phyloP scores from a whole-genome alignment of 139 green algal species.

The Microglena sp. region DNA sequence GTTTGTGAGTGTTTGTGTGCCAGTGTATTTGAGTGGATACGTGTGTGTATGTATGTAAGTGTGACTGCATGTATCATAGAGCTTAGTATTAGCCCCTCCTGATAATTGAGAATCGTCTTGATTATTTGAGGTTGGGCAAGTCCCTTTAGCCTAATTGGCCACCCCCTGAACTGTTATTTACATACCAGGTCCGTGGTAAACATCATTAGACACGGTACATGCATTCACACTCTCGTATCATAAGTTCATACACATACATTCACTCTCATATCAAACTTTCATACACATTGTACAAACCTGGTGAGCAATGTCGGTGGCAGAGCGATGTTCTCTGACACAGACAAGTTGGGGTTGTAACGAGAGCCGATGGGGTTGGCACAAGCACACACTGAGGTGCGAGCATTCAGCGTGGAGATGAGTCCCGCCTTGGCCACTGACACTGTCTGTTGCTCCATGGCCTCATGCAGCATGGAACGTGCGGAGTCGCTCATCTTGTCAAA shows the following conservation, averaged over 20 bases:
- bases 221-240: too few species aligned
- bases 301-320: conserved; percentile 92
- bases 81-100: conserved; percentile 17
- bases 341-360: conserved; percentile 80
- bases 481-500: conserved; percentile 98
- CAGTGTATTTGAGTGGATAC: too few species aligned
- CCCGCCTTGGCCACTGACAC: conserved; percentile 96
- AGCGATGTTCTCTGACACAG: conserved; percentile 95
- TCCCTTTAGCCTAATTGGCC: too few species aligned
- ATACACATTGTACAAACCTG: too few species aligned
- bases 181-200: too few species aligned
- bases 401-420: conserved; percentile 96
- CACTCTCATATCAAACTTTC: neutral
- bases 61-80: conserved; percentile 53
- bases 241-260: too few species aligned
- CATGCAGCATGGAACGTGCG: conserved; percentile 81
- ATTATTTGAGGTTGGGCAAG: too few species aligned
- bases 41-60: too few species aligned
- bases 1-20: too few species aligned
- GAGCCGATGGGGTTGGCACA: conserved; percentile 55
- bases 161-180: too few species aligned
- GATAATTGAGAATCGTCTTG: too few species aligned
- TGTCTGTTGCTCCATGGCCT: conserved; percentile 99
- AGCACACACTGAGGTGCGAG: conserved; percentile 75
- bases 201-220: too few species aligned